Evolutionary conservation across 164 flowering plant genomes (phyloP).

Genomic region (Liquidambar formosana): DNA sequence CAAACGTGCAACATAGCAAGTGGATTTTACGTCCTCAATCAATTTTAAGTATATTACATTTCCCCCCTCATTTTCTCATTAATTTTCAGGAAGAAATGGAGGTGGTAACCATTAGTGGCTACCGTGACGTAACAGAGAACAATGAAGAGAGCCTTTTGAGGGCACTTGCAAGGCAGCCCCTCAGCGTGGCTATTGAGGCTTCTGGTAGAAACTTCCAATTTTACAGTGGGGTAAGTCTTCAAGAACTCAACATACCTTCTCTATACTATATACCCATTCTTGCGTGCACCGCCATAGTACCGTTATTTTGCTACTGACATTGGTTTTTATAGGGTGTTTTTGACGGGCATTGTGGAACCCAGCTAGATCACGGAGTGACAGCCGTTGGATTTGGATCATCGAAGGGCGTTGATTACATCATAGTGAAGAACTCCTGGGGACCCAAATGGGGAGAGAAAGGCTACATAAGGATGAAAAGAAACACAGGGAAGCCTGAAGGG

Average conservation of each 20-base stretch:
- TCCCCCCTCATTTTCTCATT: too few relatives aligned
- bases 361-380: conserved; percentile 47
- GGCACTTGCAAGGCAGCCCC: conserved; percentile 86
- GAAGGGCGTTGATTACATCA: conserved; percentile 35
- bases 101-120: conserved; percentile 41
- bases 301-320: too few relatives aligned
- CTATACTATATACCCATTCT: too few relatives aligned
- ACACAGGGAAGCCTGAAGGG: conserved; percentile 44
- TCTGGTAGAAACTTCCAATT: conserved; percentile 92
- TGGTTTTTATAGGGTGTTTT: neutral
- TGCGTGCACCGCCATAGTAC: too few relatives aligned
- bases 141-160: conserved; percentile 62
- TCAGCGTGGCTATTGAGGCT: conserved; percentile 94
- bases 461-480: conserved; percentile 49
- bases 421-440: conserved; percentile 59
- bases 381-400: conserved; percentile 48
- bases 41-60: conserved; percentile 5
- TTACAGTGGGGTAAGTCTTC: conserved; percentile 67
- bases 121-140: conserved; percentile 52
- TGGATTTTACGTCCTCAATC: too few relatives aligned
- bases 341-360: conserved; percentile 40
- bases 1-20: too few relatives aligned
- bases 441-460: too few relatives aligned
- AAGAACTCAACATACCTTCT: neutral
- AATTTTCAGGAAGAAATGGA: conserved; percentile 32